Conservation (phyloP, 352 stramenopile species). For the Phytophthora sp. region DNA sequence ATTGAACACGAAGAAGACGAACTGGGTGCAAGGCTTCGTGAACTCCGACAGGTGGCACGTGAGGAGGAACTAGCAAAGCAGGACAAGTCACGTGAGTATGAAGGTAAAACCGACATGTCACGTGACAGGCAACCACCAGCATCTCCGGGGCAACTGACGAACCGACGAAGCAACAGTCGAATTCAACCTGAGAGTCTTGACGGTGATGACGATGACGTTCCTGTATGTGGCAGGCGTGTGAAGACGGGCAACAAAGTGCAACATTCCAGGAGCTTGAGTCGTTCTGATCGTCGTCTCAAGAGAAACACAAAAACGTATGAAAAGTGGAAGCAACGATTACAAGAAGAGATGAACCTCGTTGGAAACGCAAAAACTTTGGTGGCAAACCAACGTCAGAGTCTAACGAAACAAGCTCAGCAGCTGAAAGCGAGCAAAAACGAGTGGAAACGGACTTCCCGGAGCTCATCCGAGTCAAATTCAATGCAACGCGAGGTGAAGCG, state of each 20-base stretch:
- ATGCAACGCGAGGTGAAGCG: conserved; percentile 65
- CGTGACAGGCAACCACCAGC: too few relatives aligned
- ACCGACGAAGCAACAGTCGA: background rate
- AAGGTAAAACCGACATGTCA: background rate
- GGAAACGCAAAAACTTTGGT: conserved; percentile 51
- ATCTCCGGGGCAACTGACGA: conserved; percentile 17
- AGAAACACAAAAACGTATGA: conserved; percentile 25
- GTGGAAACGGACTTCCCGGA: conserved; percentile 52
- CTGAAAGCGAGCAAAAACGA: conserved; percentile 58
- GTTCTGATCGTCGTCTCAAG: conserved; percentile 8
- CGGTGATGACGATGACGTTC: background rate
- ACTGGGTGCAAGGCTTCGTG: conserved; percentile 35
- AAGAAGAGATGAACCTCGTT: conserved; percentile 55
- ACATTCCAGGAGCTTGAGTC: background rate
- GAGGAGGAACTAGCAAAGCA: conserved; percentile 46
- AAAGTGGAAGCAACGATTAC: conserved; percentile 57
- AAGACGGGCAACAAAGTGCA: conserved; percentile 17
- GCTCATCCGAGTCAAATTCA: conserved; percentile 24
- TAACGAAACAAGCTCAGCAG: conserved; percentile 60
- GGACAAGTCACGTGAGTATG: background rate
- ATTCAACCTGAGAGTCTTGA: conserved; percentile 9
- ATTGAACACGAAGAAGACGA: conserved; percentile 61
- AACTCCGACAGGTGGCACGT: conserved; percentile 40
- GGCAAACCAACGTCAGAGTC: conserved; percentile 50
- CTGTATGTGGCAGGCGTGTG: background rate